phyloP scores from a whole-genome alignment of 2,329 filamentous ascomycete genomes.

The Xylariaceae sp. region DNA sequence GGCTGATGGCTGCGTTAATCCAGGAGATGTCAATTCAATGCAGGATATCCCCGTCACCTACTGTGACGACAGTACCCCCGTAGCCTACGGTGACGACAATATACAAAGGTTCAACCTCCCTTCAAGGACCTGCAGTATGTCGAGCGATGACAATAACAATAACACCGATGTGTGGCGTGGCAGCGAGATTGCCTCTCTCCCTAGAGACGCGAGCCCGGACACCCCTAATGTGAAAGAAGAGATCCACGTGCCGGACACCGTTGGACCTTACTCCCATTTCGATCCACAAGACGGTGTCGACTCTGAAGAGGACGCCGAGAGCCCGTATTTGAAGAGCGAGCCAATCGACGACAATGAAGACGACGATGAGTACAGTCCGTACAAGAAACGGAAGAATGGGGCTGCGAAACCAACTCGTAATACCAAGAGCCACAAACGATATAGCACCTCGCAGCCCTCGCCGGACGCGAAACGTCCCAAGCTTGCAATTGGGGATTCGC shows the following conservation, averaged over 20 bases:
- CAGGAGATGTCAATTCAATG: conserved; percentile 41
- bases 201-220: conserved; percentile 37
- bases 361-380: conserved; percentile 34
- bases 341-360: conserved; percentile 30
- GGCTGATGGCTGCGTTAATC: conserved; percentile 43
- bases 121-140: conserved; percentile 40
- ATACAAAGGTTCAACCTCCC: conserved; percentile 33
- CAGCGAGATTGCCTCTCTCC: conserved; percentile 24
- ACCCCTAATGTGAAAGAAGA: conserved; percentile 36
- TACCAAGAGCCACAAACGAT: conserved; percentile 35
- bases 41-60: conserved; percentile 39
- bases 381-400: conserved; percentile 28
- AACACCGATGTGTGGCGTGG: conserved; percentile 31
- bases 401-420: conserved; percentile 23
- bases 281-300: conserved; percentile 33
- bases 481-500: conserved; percentile 25
- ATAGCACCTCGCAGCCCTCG: conserved; percentile 20
- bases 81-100: conserved; percentile 38
- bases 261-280: conserved; percentile 18
- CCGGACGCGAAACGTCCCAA: conserved; percentile 36
- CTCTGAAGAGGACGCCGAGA: conserved; percentile 25
- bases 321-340: conserved; percentile 29
- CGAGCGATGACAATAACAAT: conserved; percentile 39
- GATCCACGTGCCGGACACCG: conserved; percentile 29
- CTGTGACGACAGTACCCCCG: conserved; percentile 39